Percentiles rank a stretch among this genome's conserved stretches.
These are phyloP conservation scores for Acacia concinna DNA, from an alignment of 331 rosid genomes.

Conservation along the genomic window DNA sequence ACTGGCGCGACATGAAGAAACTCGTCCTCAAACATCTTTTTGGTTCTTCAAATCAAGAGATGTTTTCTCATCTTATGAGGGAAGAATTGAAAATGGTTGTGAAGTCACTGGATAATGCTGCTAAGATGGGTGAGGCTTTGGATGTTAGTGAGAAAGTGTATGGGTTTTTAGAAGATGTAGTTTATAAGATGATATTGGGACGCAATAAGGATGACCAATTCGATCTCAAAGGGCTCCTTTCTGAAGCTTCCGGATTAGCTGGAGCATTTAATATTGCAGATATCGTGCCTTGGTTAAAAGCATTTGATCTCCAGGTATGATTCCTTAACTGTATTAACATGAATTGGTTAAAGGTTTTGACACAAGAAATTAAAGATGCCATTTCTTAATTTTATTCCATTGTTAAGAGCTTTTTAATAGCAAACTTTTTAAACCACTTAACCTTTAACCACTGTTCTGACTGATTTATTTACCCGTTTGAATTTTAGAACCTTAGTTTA, in stretches of 20 bases:
- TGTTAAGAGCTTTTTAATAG: not conserved
- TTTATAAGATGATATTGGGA: constrained; percentile 36
- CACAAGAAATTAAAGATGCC: not conserved
- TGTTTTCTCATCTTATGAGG: not conserved
- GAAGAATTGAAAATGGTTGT: not conserved
- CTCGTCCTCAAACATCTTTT: not conserved
- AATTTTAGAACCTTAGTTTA: not conserved
- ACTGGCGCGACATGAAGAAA: constrained; percentile 35
- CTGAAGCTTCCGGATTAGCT: not conserved
- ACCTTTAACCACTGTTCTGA: no score
- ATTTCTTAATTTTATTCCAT: no score
- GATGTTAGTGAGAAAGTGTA: constrained; percentile 19
- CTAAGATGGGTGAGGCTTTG: constrained; percentile 16
- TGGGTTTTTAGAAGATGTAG: not conserved
- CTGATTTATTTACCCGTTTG: no score
- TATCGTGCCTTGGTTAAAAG: constrained; percentile 30
- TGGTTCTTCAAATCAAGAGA: not conserved
- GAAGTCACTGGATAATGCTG: not conserved
- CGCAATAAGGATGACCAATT: constrained; percentile 12
- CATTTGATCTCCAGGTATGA: not conserved
- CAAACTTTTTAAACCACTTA: no score
- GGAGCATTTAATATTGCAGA: constrained; percentile 31
- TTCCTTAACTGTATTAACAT: not conserved
- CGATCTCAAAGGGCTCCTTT: constrained; percentile 29
- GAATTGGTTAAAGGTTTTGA: not conserved